Evolutionary conservation across 208 protist genomes (phyloP).

Genomic region (Tritrichomonas musculus): DNA sequence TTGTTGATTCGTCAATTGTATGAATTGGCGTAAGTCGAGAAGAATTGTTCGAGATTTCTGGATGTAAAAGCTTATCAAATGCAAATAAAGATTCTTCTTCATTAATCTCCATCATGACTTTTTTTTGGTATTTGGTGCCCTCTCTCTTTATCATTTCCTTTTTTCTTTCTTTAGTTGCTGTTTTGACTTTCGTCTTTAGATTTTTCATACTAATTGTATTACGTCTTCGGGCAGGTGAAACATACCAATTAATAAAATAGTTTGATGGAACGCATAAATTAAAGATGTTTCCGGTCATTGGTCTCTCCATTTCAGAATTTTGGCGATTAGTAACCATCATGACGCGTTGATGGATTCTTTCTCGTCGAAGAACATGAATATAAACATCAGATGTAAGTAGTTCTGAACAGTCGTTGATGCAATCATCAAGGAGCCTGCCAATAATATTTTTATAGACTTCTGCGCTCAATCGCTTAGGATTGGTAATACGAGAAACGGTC

Average conservation of each 20-base stretch:
- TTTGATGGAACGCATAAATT: too few species aligned
- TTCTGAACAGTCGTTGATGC: background rate
- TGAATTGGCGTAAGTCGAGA: background rate
- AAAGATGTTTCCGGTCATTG: too few species aligned
- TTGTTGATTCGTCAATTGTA: background rate
- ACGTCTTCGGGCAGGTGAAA: background rate
- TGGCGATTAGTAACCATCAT: too few species aligned
- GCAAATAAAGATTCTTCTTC: background rate
- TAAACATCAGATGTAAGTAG: background rate
- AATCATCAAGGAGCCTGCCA: background rate
- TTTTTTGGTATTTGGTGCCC: background rate
- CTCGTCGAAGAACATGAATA: background rate
- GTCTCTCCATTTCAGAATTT: too few species aligned
- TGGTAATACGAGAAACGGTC: background rate
- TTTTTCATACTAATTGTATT: too few species aligned
- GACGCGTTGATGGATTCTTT: background rate
- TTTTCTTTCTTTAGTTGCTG: conserved; percentile 4
- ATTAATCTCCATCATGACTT: background rate
- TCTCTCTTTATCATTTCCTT: background rate
- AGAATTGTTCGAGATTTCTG: background rate
- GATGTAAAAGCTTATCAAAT: background rate
- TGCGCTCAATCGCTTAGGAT: background rate
- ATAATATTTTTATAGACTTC: background rate
- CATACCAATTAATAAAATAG: background rate
- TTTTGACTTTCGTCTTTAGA: background rate